phyloP scores from a whole-genome alignment of 2,329 filamentous ascomycete genomes.

The Fusarium bulbicola region DNA sequence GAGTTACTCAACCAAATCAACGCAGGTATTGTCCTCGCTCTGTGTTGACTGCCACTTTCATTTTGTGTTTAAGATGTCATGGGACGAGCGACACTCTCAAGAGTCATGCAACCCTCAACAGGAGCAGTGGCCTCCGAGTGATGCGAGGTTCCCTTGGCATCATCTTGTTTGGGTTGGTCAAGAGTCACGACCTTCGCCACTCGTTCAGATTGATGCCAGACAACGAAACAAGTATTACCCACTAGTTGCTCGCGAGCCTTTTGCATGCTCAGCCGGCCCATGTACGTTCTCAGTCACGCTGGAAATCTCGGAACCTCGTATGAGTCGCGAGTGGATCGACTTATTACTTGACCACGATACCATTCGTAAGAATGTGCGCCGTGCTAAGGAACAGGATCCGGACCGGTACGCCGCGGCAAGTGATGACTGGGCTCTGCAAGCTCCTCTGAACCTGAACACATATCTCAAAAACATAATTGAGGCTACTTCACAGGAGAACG shows the following conservation, averaged over 20 bases:
- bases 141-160: slow-evolving; percentile 51
- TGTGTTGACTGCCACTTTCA: slow-evolving; percentile 55
- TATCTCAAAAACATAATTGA: slow-evolving; percentile 62
- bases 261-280: slow-evolving; percentile 53
- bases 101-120: slow-evolving; percentile 46
- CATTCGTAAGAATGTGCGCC: slow-evolving; percentile 52
- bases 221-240: slow-evolving; percentile 52
- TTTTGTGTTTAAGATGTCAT: slow-evolving; percentile 52
- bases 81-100: slow-evolving; percentile 43
- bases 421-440: slow-evolving; percentile 52
- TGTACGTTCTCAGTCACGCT: slow-evolving; percentile 57
- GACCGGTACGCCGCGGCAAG: slow-evolving; percentile 56
- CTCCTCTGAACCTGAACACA: slow-evolving; percentile 57
- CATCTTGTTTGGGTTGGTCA: slow-evolving; percentile 50
- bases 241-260: slow-evolving; percentile 48
- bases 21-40: slow-evolving; percentile 48
- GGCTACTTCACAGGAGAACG: slow-evolving; percentile 46
- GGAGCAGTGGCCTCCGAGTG: slow-evolving; percentile 47
- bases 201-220: slow-evolving; percentile 22
- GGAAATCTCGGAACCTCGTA: slow-evolving; percentile 60
- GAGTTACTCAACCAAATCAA: slow-evolving; percentile 42
- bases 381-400: slow-evolving; percentile 56
- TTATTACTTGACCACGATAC: slow-evolving; percentile 57
- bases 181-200: slow-evolving; percentile 28
- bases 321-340: slow-evolving; percentile 54